These are phyloP conservation scores for Leccinum arenicola DNA, from an alignment of 768 basidiomycete species.

Conservation along the genomic window DNA sequence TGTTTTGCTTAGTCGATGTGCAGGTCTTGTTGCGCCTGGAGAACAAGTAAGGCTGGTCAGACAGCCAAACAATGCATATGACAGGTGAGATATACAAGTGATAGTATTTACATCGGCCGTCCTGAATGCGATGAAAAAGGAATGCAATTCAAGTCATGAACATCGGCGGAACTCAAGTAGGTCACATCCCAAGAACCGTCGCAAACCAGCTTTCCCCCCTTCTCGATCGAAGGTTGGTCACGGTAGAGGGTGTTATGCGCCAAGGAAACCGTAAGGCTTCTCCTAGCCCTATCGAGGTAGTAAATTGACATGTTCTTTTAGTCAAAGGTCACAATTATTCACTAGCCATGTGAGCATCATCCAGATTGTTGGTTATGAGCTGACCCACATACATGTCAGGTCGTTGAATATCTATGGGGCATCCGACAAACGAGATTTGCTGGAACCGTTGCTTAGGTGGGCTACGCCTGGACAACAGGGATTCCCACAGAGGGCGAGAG, in stretches of 20 bases:
- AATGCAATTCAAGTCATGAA: slow-evolving; percentile 84
- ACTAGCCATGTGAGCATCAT: slow-evolving; percentile 54
- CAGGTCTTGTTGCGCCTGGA: slow-evolving; percentile 75
- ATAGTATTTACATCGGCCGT: neutral
- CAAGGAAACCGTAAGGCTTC: slow-evolving; percentile 60
- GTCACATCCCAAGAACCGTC: slow-evolving; percentile 67
- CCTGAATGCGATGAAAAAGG: slow-evolving; percentile 31
- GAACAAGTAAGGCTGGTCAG: slow-evolving; percentile 71
- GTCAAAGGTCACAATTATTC: slow-evolving; percentile 50
- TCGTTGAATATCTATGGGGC: slow-evolving; percentile 71
- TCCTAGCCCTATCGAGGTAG: neutral
- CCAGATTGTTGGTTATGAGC: neutral
- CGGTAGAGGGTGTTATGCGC: slow-evolving; percentile 64
- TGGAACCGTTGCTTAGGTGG: slow-evolving; percentile 72
- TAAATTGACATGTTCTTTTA: slow-evolving; percentile 18
- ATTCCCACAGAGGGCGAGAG: slow-evolving; percentile 33
- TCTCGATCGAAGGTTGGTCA: slow-evolving; percentile 60
- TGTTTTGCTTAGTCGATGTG: slow-evolving; percentile 2
- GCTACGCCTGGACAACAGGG: slow-evolving; percentile 70
- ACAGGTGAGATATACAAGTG: slow-evolving; percentile 43
- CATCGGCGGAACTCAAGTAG: slow-evolving; percentile 71
- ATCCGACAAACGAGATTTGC: slow-evolving; percentile 50
- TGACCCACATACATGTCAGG: slow-evolving; percentile 34
- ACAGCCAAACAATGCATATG: slow-evolving; percentile 67
- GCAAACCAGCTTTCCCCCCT: slow-evolving; percentile 64